Base-by-base conservation (phyloP, 768 basidiomycete genomes). In the Serendipita sp. region DNA sequence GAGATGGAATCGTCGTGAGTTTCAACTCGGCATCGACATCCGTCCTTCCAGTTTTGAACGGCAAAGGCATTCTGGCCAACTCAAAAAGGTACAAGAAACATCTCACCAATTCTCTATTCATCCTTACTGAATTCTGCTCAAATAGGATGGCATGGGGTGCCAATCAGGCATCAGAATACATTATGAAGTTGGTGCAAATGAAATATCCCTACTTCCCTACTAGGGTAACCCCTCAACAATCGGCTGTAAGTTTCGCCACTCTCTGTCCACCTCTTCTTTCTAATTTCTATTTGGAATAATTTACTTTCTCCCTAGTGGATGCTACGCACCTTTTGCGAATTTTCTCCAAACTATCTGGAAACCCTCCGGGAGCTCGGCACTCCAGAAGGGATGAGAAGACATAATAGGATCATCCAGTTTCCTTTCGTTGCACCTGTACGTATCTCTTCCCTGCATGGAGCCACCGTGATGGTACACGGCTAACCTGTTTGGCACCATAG, bases 141-240 rank as follows among this genome's bases (percentile, higher is more conserved):
- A 15, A 18, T 46, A 96, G 94, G 68, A 89, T 99, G 74, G 89
- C 91, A 3, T 98, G 92, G 91, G 96, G 96, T 32, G 83, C 88
- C 30, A 82, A 84, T 1, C 94, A 97, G 70, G 84, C 91, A 0
- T 84, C 90, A 0, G 96, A 99, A 64, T 89, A 96, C 70, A 80
- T 97, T 62, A 83, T 94, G 66, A 96, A 93, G 71, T 84, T 95
- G 23, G 85, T 94, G 46, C 94, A 97, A 71, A 81, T 98, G 41
- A 99, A 98, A 74, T 96, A 98, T 72, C 88, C 95, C 32, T 86
- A 80, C 52, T 98, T 98, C 73, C 89, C 91, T 3, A 88, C 87
- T 1, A 85, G 91, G 47, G 83, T 97, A 10, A 88, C 88, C 0
- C 71, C 81, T 15, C 71, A 77, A 0, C 95, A 97, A 70, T 83